phyloP scores from a whole-genome alignment of 2,329 filamentous ascomycete genomes.

The Aureobasidium sp. region DNA sequence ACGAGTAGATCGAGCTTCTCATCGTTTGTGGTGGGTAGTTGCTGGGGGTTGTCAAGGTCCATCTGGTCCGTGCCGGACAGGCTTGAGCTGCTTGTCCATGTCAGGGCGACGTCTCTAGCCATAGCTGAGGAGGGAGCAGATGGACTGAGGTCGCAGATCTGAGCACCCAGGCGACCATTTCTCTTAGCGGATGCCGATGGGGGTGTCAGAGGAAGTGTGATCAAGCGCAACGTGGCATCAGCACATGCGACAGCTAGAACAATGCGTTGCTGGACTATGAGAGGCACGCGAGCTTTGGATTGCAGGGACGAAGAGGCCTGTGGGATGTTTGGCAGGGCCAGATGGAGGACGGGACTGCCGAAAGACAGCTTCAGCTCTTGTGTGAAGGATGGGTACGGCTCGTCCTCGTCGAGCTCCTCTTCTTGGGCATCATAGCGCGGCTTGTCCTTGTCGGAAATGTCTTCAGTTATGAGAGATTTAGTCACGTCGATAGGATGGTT shows the following conservation, averaged over 20 bases:
- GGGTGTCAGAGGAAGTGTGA: slow-evolving; percentile 48
- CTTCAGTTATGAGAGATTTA: not conserved
- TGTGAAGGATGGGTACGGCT: slow-evolving; percentile 46
- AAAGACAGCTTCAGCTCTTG: slow-evolving; percentile 48
- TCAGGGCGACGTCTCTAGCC: slow-evolving; percentile 43
- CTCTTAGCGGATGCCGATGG: slow-evolving; percentile 36
- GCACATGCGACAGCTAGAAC: slow-evolving; percentile 48
- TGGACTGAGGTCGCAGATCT: slow-evolving; percentile 39
- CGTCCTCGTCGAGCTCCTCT: slow-evolving; percentile 48
- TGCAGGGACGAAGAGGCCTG: not conserved
- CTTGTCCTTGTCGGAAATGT: not conserved
- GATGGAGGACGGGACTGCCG: slow-evolving; percentile 43
- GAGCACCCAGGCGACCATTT: slow-evolving; percentile 30
- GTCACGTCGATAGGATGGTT: not conserved
- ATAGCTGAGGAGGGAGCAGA: slow-evolving; percentile 42
- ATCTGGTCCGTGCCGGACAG: slow-evolving; percentile 5
- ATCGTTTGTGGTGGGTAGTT: not conserved
- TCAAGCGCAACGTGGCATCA: slow-evolving; percentile 47
- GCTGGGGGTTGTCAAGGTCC: slow-evolving; percentile 1
- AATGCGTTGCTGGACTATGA: slow-evolving; percentile 37
- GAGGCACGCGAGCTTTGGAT: not conserved
- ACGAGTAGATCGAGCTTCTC: slow-evolving; percentile 27
- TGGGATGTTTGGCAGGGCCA: slow-evolving; percentile 41
- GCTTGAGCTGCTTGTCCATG: slow-evolving; percentile 34
- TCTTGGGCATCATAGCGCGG: slow-evolving; percentile 38